phyloP scores from a whole-genome alignment of 192 early-diverging fungal species.

The Phycomyces blakesleeanus region DNA sequence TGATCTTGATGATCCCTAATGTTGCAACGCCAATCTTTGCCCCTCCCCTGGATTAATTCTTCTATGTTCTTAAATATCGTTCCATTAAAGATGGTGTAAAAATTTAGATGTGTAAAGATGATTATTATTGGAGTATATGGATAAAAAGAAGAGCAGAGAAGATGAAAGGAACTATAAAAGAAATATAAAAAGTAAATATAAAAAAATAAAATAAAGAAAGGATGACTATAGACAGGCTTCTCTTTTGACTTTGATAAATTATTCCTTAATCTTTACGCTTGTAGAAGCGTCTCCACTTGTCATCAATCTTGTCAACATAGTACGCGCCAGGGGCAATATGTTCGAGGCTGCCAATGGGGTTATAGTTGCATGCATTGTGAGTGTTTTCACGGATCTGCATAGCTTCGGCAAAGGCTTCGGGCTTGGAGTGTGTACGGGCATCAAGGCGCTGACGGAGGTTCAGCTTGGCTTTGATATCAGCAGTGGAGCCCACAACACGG shows the following conservation, averaged over 20 bases:
- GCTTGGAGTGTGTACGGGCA: conserved; percentile 68
- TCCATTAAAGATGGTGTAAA: no score
- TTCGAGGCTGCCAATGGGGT: conserved; percentile 65
- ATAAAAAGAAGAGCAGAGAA: no score
- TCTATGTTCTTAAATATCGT: no score
- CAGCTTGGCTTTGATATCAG: conserved; percentile 57
- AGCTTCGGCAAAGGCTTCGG: conserved; percentile 71
- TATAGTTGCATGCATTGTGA: conserved; percentile 79
- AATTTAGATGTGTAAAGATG: no score
- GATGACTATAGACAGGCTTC: not conserved
- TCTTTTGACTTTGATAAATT: not conserved
- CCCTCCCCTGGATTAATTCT: no score
- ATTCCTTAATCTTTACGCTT: conserved; percentile 44
- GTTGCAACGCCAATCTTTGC: no score
- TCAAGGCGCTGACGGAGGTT: conserved; percentile 70
- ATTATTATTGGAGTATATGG: no score
- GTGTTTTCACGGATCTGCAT: conserved; percentile 86
- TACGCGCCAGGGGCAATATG: conserved; percentile 70
- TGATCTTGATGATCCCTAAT: no score
- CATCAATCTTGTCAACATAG: conserved; percentile 87
- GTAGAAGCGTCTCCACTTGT: conserved; percentile 89
- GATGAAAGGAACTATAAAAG: no score
- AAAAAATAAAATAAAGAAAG: no score
- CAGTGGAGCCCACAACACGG: conserved; percentile 66
- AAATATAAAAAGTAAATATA: no score